These are phyloP conservation scores for Spergularia azorica DNA, from an alignment of 179 eudicot genomes.

Conservation along the genomic window DNA sequence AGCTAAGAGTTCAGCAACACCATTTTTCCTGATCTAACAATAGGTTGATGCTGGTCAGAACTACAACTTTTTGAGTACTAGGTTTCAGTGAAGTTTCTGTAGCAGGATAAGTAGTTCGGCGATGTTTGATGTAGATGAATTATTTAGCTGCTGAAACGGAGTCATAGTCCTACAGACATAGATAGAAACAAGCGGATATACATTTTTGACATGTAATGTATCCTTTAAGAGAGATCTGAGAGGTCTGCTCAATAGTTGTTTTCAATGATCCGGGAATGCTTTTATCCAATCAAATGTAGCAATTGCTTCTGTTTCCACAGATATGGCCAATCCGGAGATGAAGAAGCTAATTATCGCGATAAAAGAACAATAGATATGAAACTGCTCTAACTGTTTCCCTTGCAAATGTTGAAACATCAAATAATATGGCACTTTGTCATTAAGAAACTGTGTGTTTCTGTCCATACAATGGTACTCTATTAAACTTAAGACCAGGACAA, in stretches of 20 bases:
- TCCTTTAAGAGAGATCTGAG: too few species aligned
- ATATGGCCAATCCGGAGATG: too few species aligned
- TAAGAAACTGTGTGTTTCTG: neutral
- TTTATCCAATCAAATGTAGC: too few species aligned
- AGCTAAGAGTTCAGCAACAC: constrained; percentile 9
- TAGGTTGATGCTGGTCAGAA: neutral
- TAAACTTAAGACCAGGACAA: neutral
- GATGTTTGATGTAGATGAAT: constrained; percentile 17
- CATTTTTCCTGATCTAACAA: neutral
- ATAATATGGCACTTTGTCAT: constrained; percentile 15
- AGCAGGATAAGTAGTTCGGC: constrained; percentile 7
- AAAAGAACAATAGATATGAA: too few species aligned
- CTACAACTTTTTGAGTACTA: constrained; percentile 11
- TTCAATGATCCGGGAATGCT: too few species aligned
- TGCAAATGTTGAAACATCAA: constrained; percentile 11
- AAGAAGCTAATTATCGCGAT: too few species aligned
- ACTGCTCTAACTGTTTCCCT: neutral
- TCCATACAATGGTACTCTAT: constrained; percentile 9
- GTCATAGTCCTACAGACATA: constrained; percentile 12
- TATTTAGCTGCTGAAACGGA: constrained; percentile 16
- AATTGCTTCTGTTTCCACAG: too few species aligned
- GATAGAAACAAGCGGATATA: neutral
- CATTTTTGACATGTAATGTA: neutral
- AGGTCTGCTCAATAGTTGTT: too few species aligned
- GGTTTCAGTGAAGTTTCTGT: constrained; percentile 13